Evolutionary conservation across 1,284 basidiomycete species (phyloP), one percentile per base, ranked within the genome.

Genomic region (Cystobasidium slooffiae): DNA sequence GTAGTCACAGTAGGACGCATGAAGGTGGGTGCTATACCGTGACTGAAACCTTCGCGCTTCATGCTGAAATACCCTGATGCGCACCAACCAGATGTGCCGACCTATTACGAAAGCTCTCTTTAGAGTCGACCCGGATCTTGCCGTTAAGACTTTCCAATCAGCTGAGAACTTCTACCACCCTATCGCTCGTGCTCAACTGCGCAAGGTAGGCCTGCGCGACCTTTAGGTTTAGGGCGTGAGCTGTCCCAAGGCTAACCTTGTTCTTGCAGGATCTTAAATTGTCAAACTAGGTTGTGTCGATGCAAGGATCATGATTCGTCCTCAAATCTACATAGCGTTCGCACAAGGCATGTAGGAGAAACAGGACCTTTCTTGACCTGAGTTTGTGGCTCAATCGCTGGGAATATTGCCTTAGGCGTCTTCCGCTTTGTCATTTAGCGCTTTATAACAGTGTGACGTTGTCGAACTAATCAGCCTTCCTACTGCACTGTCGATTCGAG

Each of bases 71-170:
- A 88, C 86, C 3, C 82, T 91, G 74, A 88, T 89, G 79, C 90
- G 90, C 4, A 84, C 91, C 22, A 91, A 92, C 90, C 92, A 93
- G 81, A 92, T 92, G 83, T 92, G 90, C 81, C 82, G 91, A 69
- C 56, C 58, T 9, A 62, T 76, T 3, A 78, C 78, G 20, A 66
- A 68, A 12, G 75, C 76, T 6, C 46, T 80, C n/a, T 67, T 65
- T 75, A 79, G 86, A 72, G 88, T 90, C 22, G 86, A 93, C 81
- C 82, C 84, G 18, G 83, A 84, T 22, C 82, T 94, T 44, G 91
- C 94, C 0, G 78, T 78, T 62, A 83, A 87, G 77, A 84, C 84
- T 24, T 83, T 84, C 20, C 79, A 82, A 1, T 81, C 82, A 6
- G 61, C 77, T 12, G 79, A 80, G 6, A n/a, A 55, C 14, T 77